A percentile compares a stretch with the other conserved stretches of the same genome.
These are phyloP conservation scores for Endotrypanum monterogeii DNA, from an alignment of 208 protist species.

Conservation along the genomic window DNA sequence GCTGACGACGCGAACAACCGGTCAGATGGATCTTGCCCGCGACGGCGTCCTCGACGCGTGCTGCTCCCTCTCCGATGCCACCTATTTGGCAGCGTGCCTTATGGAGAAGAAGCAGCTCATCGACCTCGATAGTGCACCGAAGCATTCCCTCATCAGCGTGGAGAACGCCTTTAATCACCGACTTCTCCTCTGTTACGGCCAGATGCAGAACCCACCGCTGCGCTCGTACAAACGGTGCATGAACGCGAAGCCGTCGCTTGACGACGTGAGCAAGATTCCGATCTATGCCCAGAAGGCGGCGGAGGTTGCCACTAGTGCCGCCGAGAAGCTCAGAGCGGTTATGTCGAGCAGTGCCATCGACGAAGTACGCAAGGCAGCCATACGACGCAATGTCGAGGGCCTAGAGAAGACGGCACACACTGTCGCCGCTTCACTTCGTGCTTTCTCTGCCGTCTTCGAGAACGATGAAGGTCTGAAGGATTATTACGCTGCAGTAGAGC, in stretches of 20 bases:
- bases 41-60: conserved; percentile 54
- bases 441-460: conserved; percentile 55
- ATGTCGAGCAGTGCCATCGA: conserved; percentile 36
- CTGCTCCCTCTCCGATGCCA: conserved; percentile 67
- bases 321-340: conserved; percentile 55
- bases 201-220: conserved; percentile 72
- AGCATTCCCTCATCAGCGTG: conserved; percentile 56
- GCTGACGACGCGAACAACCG: conserved; percentile 62
- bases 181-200: conserved; percentile 64
- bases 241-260: conserved; percentile 49
- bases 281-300: conserved; percentile 57
- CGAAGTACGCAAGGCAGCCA: conserved; percentile 32
- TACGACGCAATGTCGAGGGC: conserved; percentile 37
- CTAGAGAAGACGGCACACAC: conserved; percentile 61
- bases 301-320: conserved; percentile 53
- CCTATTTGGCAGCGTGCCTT: conserved; percentile 66
- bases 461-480: conserved; percentile 44
- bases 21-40: conserved; percentile 41
- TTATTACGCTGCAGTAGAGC: conserved; percentile 54
- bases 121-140: conserved; percentile 52
- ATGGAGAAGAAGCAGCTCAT: conserved; percentile 79
- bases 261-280: conserved; percentile 37
- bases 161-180: conserved; percentile 86
- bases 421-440: conserved; percentile 45
- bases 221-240: conserved; percentile 74